Base-by-base conservation (phyloP, 2,329 filamentous ascomycete species). In the Calonectria pteridis region DNA sequence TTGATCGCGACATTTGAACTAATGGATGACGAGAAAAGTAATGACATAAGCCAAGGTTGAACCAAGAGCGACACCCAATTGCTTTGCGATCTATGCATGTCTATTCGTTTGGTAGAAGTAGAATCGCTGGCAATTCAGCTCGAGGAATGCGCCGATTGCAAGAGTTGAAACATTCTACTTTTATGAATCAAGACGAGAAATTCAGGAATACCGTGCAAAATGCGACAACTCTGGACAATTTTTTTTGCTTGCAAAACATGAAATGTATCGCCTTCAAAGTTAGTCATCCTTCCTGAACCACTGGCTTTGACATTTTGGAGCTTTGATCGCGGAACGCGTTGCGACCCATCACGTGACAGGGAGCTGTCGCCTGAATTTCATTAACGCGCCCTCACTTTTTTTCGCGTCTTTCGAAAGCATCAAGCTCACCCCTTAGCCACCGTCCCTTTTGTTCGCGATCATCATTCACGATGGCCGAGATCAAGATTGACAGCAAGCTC, bases 401-500 rank as follows among this genome's bases (percentile, higher is more conserved):
- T 83, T 84, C 84, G 84, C 84, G 85, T 84, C 81, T 77, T 75
- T 73, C 76, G 73, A 79, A 66, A 75, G 72, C 79, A 76, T 77
- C 81, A 75, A 76, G 75, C 75, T 80, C 69, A 74, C 73, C 77
- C 73, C 77, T 70, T 72, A 73, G 68, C 72, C 73, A 73, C 71
- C 78, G 77, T 77, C 77, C 78, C 75, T 77, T 80, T 77, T 76
- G 81, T 76, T 79, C 76, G 77, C 78, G 75, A 75, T 76, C 82
- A 82, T 81, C 79, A 82, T 83, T 83, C 85, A 88, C 83, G 85
- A 92, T 92, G 91, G 90, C 89, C 83, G 94, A 97, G 86, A 98
- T 99, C 87, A 95, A 94, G 87, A 98, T 99, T 88, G 96, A 98
- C 89, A 94, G 93, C 88, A 93, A 94, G 85, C 89, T 93, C 84